Percentiles rank a stretch among this genome's conserved stretches.
Conservation (phyloP, 805 yeast species). For the Starmerella apis region DNA sequence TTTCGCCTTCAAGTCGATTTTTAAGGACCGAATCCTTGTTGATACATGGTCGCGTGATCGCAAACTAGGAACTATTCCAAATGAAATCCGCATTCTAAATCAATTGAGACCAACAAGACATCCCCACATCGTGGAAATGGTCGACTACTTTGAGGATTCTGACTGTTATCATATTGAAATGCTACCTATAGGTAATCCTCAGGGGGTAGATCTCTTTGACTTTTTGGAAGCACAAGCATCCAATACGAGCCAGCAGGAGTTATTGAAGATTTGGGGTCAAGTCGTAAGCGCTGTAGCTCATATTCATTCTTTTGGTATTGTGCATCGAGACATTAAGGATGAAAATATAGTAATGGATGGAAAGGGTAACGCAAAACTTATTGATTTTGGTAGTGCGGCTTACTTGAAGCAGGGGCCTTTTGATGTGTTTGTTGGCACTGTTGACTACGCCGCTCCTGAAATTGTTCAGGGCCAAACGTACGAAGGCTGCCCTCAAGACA, state of each 20-base stretch:
- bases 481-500: conserved; percentile 88
- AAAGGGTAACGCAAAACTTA: conserved; percentile 62
- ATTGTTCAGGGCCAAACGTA: conserved; percentile 80
- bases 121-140: conserved; percentile 71
- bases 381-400: conserved; percentile 94
- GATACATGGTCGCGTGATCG: conserved; percentile 97
- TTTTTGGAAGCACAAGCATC: conserved; percentile 48
- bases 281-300: conserved; percentile 69
- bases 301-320: conserved; percentile 71
- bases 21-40: conserved; percentile 83
- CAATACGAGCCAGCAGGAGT: background rate
- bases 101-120: conserved; percentile 61
- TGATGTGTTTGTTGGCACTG: conserved; percentile 94
- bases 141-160: conserved; percentile 89
- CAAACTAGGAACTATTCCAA: conserved; percentile 81
- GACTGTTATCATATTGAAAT: conserved; percentile 84
- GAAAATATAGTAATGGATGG: conserved; percentile 85
- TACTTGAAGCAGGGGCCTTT: conserved; percentile 85
- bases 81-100: conserved; percentile 91
- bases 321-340: conserved; percentile 90
- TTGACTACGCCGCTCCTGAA: conserved; percentile 97
- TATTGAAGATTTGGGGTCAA: conserved; percentile 37
- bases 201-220: conserved; percentile 89
- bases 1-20: conserved; percentile 70
- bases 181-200: conserved; percentile 69